phyloP scores from a whole-genome alignment of 768 basidiomycete species.

The Neoboletus magnificus region DNA sequence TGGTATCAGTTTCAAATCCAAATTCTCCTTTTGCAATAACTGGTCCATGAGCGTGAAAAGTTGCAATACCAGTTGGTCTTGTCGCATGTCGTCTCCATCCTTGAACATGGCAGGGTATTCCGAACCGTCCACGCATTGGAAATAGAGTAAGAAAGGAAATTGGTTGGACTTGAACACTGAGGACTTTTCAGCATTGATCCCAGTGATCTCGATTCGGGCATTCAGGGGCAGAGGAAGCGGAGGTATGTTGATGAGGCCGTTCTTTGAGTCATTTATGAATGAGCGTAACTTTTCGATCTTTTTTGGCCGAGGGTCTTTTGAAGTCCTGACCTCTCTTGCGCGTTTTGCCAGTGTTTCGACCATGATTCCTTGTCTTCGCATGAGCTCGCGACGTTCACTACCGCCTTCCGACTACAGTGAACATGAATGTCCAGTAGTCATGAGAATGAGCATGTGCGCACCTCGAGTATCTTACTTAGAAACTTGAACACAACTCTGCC shows the following conservation, averaged over 20 bases:
- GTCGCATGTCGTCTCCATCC: constrained; percentile 97
- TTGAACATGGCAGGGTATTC: constrained; percentile 98
- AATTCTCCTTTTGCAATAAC: constrained; percentile 87
- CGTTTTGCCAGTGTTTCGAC: constrained; percentile 82
- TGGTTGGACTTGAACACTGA: constrained; percentile 98
- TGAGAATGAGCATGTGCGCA: constrained; percentile 28
- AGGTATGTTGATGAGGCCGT: constrained; percentile 73
- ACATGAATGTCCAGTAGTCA: not conserved
- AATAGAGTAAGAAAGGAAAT: constrained; percentile 86
- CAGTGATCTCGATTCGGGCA: constrained; percentile 78
- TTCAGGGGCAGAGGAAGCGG: constrained; percentile 89
- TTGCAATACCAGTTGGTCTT: constrained; percentile 97
- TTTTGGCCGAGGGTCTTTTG: constrained; percentile 92
- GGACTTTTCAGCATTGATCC: constrained; percentile 88
- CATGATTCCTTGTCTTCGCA: constrained; percentile 88
- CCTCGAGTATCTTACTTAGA: constrained; percentile 85
- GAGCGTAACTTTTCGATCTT: constrained; percentile 96
- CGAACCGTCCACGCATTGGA: constrained; percentile 78
- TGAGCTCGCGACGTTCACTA: constrained; percentile 77
- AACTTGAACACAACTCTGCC: constrained; percentile 88
- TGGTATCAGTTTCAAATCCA: constrained; percentile 88
- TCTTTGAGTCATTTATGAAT: constrained; percentile 80
- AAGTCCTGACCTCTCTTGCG: constrained; percentile 81
- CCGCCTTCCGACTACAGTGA: constrained; percentile 64
- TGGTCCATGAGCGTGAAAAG: constrained; percentile 99